These are phyloP conservation scores for Urtica urens DNA, from an alignment of 306 rosid species.

Conservation along the genomic window DNA sequence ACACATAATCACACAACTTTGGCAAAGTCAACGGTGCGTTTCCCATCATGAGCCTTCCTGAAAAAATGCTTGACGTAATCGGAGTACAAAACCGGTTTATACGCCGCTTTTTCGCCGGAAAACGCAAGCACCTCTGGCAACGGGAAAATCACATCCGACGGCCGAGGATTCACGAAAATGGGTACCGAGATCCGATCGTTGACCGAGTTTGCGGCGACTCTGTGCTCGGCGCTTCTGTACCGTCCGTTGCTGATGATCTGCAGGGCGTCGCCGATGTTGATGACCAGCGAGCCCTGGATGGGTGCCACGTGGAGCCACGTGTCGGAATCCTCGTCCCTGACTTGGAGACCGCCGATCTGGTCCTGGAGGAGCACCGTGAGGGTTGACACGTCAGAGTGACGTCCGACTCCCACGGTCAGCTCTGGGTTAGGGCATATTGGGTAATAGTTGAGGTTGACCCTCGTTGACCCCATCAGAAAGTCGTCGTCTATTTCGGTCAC, in stretches of 20 bases:
- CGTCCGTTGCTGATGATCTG: constrained; percentile 55
- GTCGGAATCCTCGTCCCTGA: background rate
- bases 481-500: constrained; percentile 25
- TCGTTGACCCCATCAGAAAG: constrained; percentile 36
- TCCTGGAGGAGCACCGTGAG: constrained; percentile 51
- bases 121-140: constrained; percentile 28
- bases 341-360: constrained; percentile 42
- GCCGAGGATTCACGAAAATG: constrained; percentile 43
- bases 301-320: constrained; percentile 47
- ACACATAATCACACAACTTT: constrained; percentile 10
- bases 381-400: constrained; percentile 50
- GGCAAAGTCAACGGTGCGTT: constrained; percentile 39
- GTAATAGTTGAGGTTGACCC: constrained; percentile 44
- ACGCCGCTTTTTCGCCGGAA: constrained; percentile 27
- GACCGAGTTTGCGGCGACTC: constrained; percentile 35
- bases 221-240: constrained; percentile 50
- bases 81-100: constrained; percentile 34
- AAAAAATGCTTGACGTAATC: constrained; percentile 51
- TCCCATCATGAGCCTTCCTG: constrained; percentile 49
- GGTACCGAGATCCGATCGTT: constrained; percentile 41
- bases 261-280: constrained; percentile 49
- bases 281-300: constrained; percentile 31
- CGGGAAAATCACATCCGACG: constrained; percentile 26
- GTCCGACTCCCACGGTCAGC: constrained; percentile 38
- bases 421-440: constrained; percentile 45